Base-by-base conservation (phyloP, 306 rosid genomes). In the Pachyrhizus erosus region DNA sequence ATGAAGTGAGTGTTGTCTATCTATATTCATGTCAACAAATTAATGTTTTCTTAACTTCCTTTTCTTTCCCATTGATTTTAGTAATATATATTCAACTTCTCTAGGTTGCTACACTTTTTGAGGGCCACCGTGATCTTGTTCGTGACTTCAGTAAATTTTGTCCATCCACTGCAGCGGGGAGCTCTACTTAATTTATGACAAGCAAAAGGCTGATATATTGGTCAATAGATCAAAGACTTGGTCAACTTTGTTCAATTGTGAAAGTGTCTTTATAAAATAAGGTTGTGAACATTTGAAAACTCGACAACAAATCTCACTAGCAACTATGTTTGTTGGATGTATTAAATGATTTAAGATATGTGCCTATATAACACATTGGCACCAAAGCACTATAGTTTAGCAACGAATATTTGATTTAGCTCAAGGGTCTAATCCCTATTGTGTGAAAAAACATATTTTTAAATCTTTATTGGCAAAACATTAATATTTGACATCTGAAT, bases 111-210 rank as follows among this genome's bases (percentile, higher is more conserved):
- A 33, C 5, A 17, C 70, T 65, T n/a, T 65, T 65, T 2, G 82
- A 78, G 67, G 91, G 83, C 37, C 96, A 93, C 82, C 14, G 33
- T 21, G 97, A 93, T 83, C 84, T 93, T 48, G 88, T 87, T 79
- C 84, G 43, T n/a, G 96, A 91, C 85, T 85, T 91, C 45, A 80
- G 90, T 37, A 89, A 88, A 79, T 90, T 91, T 83, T 80, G 91
- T 5, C 13, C 21, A 29, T 5, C 31, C 8, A 26, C n/a, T n/a
- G n/a, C n/a, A n/a, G n/a, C 13, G 3, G 12, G 13, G 31, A 17
- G 23, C 23, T 60, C 1, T 24, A 64, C 43, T 31, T 64, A 15
- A 27, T 14, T 24, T 29, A 29, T 31, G 6, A 27, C 23, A 29
- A 13, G 1, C 18, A 58, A 58, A 58, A 24, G 7, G 65, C 24